A percentile compares a stretch with the other conserved stretches of the same genome.
Conservation (phyloP, 1,139 yeast species). For the Yamadazyma pseudoaaseri region DNA sequence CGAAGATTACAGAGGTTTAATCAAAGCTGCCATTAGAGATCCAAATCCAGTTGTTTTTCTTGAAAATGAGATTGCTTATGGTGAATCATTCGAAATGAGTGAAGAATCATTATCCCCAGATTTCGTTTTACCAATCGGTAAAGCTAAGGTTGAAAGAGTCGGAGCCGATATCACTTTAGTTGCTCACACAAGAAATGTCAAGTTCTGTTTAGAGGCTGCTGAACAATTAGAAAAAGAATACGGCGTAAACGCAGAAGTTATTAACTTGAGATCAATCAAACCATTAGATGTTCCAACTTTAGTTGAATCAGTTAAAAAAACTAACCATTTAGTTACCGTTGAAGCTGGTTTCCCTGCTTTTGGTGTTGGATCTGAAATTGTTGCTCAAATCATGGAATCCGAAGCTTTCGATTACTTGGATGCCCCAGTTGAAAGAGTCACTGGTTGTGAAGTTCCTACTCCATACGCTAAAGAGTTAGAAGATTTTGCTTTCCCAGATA, state of each 20-base stretch:
- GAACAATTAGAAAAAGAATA: slow-evolving; percentile 76
- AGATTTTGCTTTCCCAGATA: slow-evolving; percentile 98
- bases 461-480: slow-evolving; percentile 97
- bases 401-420: slow-evolving; percentile 98
- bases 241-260: slow-evolving; percentile 89
- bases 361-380: slow-evolving; percentile 97
- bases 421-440: slow-evolving; percentile 98
- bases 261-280: slow-evolving; percentile 95
- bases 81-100: slow-evolving; percentile 85
- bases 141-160: slow-evolving; percentile 91
- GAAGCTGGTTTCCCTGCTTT: slow-evolving; percentile 98
- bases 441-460: slow-evolving; percentile 99
- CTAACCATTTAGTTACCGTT: slow-evolving; percentile 93
- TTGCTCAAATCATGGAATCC: slow-evolving; percentile 97
- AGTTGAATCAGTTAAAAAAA: slow-evolving; percentile 87
- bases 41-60: slow-evolving; percentile 96
- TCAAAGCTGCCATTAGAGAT: slow-evolving; percentile 96
- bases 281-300: slow-evolving; percentile 92
- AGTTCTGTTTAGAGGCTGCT: slow-evolving; percentile 86
- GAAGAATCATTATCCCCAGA: slow-evolving; percentile 90
- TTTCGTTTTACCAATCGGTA: slow-evolving; percentile 88
- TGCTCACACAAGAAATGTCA: slow-evolving; percentile 89
- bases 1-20: slow-evolving; percentile 93
- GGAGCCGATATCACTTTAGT: slow-evolving; percentile 91
- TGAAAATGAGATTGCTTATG: slow-evolving; percentile 94